Evolutionary conservation across 2,329 filamentous ascomycete genomes (phyloP).

Genomic region (Pezicula radicicola): DNA sequence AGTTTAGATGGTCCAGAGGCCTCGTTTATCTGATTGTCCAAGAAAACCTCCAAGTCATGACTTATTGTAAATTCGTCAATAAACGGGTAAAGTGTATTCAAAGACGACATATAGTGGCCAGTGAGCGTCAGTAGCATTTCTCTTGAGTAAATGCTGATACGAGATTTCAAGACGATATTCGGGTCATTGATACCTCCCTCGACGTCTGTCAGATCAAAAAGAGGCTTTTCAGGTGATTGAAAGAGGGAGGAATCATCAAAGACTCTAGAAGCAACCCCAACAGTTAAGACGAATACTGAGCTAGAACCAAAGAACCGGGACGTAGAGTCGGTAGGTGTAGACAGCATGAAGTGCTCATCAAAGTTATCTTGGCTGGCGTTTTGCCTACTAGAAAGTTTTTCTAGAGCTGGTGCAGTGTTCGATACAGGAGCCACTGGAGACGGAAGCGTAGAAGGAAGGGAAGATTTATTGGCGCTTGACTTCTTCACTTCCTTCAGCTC

Average conservation of each 20-base stretch:
- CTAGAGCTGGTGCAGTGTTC: background rate
- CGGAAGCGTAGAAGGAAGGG: background rate
- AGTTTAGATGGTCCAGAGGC: slow-evolving; percentile 16
- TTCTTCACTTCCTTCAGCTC: background rate
- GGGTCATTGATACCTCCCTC: too few relatives aligned
- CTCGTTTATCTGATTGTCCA: slow-evolving; percentile 13
- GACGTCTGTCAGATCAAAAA: background rate
- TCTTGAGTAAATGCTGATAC: background rate
- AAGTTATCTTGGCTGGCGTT: background rate
- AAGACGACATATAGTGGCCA: slow-evolving; percentile 24
- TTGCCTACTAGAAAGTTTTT: too few relatives aligned
- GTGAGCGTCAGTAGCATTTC: slow-evolving; percentile 13
- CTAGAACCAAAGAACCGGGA: background rate
- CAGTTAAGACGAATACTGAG: background rate
- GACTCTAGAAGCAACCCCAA: background rate
- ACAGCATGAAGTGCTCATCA: background rate
- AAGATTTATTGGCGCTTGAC: too few relatives aligned
- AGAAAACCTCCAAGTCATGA: slow-evolving; percentile 2
- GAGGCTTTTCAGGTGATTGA: background rate
- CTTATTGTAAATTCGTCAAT: slow-evolving; percentile 21
- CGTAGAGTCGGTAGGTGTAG: background rate
- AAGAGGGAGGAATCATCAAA: background rate
- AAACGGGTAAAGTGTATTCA: slow-evolving; percentile 27
- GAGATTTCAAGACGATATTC: background rate
- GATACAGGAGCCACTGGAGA: background rate